Base-by-base conservation (phyloP, 108 stramenopile species). In the Cyclotella sp. region DNA sequence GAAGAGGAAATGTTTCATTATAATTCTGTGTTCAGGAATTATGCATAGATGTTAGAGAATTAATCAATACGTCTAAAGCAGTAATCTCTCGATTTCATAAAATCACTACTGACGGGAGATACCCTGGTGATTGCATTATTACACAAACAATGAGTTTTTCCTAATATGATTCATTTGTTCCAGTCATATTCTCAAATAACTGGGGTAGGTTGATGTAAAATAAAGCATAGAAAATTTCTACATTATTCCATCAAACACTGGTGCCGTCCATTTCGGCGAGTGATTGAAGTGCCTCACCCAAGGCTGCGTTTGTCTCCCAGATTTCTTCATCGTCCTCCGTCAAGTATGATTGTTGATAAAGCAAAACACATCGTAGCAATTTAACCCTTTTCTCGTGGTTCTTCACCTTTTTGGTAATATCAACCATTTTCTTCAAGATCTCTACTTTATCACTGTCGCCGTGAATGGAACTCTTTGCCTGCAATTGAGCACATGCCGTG, bases 311-410 rank as follows among this genome's bases (percentile, higher is more conserved):
- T 9, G 79, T 81, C 63, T 81, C 79, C 73, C 73, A 81, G 14
- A 81, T 58, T 49, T 81, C 79, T 15, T 81, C 79, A 55, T 81
- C 79, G 54, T 81, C 79, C 29, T 81, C 79, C 30, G 54, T 29
- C 46, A 81, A 62, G 39, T 73, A 81, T 39, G 64, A 61, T 57
- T 74, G 73, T 34, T 81, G 79, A 19, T 81, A 81, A 14, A 73
- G 66, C 0, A 81, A 66, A 26, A 75, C 65, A 44, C 59, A 62
- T 22, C 79, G 58, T 51, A 81, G 27, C 26, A 81, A 39, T 22
- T 74, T 45, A 0, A 81, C 73, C 49, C 79, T 41, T 44, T 73
- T 81, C 60, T 69, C 79, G 28, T 74, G 79, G 46, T 81, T 72
- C 42, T 81, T 81, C 18, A 81, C 59, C 61, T 81, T 81, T 58